These are phyloP conservation scores for Trypanosoma scelopori DNA, from an alignment of 208 protist genomes.

Conservation along the genomic window DNA sequence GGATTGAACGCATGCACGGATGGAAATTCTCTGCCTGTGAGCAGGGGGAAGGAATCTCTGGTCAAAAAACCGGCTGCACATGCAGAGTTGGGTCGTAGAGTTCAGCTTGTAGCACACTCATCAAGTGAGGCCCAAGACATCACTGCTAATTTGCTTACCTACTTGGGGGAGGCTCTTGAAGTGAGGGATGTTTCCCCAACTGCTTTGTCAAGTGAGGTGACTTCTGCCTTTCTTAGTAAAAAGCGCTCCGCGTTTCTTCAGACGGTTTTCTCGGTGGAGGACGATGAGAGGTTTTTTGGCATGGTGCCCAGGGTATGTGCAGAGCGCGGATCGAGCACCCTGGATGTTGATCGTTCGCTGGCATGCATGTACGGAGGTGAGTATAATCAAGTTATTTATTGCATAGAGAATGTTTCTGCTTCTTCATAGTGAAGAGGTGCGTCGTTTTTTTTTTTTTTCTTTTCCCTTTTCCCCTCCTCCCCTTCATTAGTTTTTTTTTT, in stretches of 20 bases:
- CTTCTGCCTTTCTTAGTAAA: slow-evolving; percentile 12
- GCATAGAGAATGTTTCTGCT: slow-evolving; percentile 4
- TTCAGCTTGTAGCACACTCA: slow-evolving; percentile 6
- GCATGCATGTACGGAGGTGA: slow-evolving; percentile 9
- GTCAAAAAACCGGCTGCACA: background rate
- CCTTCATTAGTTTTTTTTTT: too few species aligned
- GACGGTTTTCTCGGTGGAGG: slow-evolving; percentile 25
- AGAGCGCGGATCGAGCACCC: background rate
- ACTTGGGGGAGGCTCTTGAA: slow-evolving; percentile 21
- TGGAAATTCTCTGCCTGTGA: background rate
- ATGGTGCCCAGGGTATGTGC: slow-evolving; percentile 12
- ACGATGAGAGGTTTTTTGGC: background rate
- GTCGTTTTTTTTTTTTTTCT: slow-evolving; percentile 7
- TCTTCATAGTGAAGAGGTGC: background rate
- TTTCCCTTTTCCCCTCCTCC: slow-evolving; percentile 10
- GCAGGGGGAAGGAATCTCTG: background rate
- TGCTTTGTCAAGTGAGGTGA: slow-evolving; percentile 3
- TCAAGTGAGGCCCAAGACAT: slow-evolving; percentile 16
- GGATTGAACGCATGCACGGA: background rate
- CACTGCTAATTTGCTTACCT: slow-evolving; percentile 1
- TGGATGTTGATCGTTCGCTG: slow-evolving; percentile 12
- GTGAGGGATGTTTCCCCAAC: background rate
- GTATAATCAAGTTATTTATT: slow-evolving; percentile 18
- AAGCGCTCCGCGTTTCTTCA: slow-evolving; percentile 23
- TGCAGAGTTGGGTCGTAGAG: background rate